Base-by-base conservation (phyloP, 306 rosid species). In the Heteromeles arbutifolia region DNA sequence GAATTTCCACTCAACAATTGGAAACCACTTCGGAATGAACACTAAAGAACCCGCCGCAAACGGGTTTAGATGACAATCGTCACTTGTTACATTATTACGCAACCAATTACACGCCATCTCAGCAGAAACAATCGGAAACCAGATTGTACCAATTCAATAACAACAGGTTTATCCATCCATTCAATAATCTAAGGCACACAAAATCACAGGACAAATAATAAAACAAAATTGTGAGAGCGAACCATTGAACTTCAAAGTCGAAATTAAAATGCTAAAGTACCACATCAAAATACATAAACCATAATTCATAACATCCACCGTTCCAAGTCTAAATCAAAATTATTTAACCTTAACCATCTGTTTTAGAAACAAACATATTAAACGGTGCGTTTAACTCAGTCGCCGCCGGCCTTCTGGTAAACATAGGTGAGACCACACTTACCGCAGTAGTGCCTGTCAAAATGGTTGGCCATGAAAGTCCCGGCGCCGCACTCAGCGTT, bases 381-480 rank as follows among this genome's bases (percentile, higher is more conserved):
- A 29, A 29, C 39, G 43, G 39, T 63, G 67, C 67, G 67, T 29
- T 17, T 6, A 15, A 50, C 28, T 78, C 78, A 83, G 28, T 83
- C 81, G 28, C 75, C 80, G 5, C 75, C 83, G 11, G 83, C 74
- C 75, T 79, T 79, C 76, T 83, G 86, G 24, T 83, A 83, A 58
- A 83, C 86, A 67, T 83, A 78, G 70, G 86, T 78, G 62, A 70
- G 80, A 17, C 85, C 81, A 15, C 85, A 82, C 85, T 82, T 77
- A 62, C 85, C 85, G 22, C 85, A 82, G 41, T 82, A 82, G 76
- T 82, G 85, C 76, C 85, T 77, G 56, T 82, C 82, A 52, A 77
- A 77, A 37, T 82, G 82, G 61, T 82, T 82, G 52, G 81, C 78
- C 78, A 74, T 74, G 44, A 74, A 74, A 21, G 78, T 81, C 4